Base-by-base conservation (phyloP, 106 monocot genomes). In the Cymbidium sinense region DNA sequence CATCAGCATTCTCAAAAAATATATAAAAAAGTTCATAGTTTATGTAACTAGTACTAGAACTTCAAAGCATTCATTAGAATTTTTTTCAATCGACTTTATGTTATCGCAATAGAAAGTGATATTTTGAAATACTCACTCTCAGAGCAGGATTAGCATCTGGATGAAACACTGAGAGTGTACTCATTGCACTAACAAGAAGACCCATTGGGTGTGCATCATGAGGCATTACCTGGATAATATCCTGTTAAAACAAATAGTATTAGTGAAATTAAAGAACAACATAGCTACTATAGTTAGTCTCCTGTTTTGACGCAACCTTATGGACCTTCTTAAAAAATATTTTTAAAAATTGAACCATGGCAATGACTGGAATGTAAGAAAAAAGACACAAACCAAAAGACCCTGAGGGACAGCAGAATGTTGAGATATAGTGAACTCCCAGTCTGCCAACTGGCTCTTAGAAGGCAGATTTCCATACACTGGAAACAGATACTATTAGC, bases 171-270 rank as follows among this genome's bases (percentile, higher is more conserved):
- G 96, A 96, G 64, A 96, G 91, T 30, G 96, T 88, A 82, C 96
- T 96, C 96, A 93, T 89, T 33, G 91, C 87, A 79, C 91, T 91
- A 34, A 93, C 93, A 84, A 96, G 88, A 43, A 93, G 89, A 75
- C 96, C 96, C 96, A 96, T 96, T n/a, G 96, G 96, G 64, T 96
- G 96, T 64, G 96, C 89, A 84, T 96, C 96, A 91, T 96, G 96
- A 77, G 93, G 93, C 96, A 96, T 96, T 81, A 81, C 76, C 69
- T 96, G 96, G 58, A 96, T 91, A 77, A 93, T 91, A 91, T 96
- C 96, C 96, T 96, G 34, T 69, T 70, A 77, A 78, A 78, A 78
- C n/a, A 71, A n/a, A 71, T 67, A 31, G 3, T 25, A 33, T 67
- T 67, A 67, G 17, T 67, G 15, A 67, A 67, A 67, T 17, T 29